phyloP scores from a whole-genome alignment of 495 filamentous ascomycete species.

The Penicillium mononematosum region DNA sequence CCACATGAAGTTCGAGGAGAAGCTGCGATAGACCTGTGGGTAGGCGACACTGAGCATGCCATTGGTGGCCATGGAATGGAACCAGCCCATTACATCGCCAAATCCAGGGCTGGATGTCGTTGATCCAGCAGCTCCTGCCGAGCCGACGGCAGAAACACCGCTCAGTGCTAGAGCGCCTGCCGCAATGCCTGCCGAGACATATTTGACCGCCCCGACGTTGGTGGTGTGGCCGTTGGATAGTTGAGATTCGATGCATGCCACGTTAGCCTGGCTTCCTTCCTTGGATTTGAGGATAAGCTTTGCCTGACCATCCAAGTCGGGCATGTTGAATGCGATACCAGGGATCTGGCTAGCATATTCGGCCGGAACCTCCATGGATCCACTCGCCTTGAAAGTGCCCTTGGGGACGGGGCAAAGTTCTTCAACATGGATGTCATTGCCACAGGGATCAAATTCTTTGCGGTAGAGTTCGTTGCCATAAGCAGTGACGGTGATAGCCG shows the following conservation, averaged over 20 bases:
- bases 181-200: constrained; percentile 83
- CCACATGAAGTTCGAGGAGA: constrained; percentile 90
- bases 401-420: constrained; percentile 83
- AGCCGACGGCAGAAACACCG: constrained; percentile 67
- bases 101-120: constrained; percentile 78
- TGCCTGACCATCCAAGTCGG: constrained; percentile 86
- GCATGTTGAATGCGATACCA: constrained; percentile 84
- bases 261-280: constrained; percentile 52
- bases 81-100: constrained; percentile 81
- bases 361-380: constrained; percentile 65
- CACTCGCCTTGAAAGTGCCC: constrained; percentile 70
- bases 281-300: constrained; percentile 70
- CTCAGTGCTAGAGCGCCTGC: constrained; percentile 76
- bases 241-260: constrained; percentile 81
- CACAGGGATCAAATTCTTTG: constrained; percentile 81
- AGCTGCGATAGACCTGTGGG: constrained; percentile 81
- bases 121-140: constrained; percentile 62
- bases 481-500: constrained; percentile 73
- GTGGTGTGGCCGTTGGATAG: constrained; percentile 87
- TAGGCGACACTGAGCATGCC: constrained; percentile 93
- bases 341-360: constrained; percentile 75
- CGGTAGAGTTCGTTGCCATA: constrained; percentile 83
- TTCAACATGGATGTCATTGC: constrained; percentile 57
- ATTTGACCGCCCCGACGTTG: constrained; percentile 71
- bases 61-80: constrained; percentile 90